Conservation (phyloP, 768 basidiomycete species). For the Fomitopsis serialis region DNA sequence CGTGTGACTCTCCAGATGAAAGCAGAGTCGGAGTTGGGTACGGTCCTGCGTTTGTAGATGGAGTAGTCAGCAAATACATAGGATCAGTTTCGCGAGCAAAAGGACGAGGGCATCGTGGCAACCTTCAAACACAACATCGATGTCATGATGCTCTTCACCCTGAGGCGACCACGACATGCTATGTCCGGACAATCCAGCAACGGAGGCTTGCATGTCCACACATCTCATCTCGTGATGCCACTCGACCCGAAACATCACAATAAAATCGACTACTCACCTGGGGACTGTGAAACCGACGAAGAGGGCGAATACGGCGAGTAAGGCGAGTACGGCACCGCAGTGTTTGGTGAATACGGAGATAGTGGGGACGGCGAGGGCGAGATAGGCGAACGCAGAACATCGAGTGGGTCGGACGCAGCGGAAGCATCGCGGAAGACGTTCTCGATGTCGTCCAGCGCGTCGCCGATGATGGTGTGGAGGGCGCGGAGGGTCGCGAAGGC, state of each 20-base stretch:
- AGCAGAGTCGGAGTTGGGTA: not conserved
- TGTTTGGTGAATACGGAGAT: not conserved
- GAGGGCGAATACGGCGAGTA: not conserved
- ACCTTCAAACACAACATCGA: too few relatives aligned
- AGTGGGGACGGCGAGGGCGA: not conserved
- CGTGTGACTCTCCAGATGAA: not conserved
- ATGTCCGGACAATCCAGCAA: too few relatives aligned
- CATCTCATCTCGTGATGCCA: too few relatives aligned
- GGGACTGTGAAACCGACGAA: not conserved
- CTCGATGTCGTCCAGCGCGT: conserved; percentile 67
- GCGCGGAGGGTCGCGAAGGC: conserved; percentile 61
- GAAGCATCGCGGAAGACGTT: conserved; percentile 33
- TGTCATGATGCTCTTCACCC: too few relatives aligned
- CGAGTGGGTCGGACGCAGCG: not conserved
- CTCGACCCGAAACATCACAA: too few relatives aligned
- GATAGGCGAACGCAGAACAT: not conserved
- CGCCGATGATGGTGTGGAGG: conserved; percentile 60
- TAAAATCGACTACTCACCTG: too few relatives aligned
- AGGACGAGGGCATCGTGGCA: too few relatives aligned
- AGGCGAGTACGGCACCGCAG: not conserved
- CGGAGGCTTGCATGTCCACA: too few relatives aligned
- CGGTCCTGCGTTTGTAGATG: not conserved
- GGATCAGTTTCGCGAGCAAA: too few relatives aligned
- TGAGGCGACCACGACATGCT: too few relatives aligned
- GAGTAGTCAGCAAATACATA: not conserved